Evolutionary conservation across 2,329 filamentous ascomycete species (phyloP).

Genomic region (Arthrobotrys sinensis): DNA sequence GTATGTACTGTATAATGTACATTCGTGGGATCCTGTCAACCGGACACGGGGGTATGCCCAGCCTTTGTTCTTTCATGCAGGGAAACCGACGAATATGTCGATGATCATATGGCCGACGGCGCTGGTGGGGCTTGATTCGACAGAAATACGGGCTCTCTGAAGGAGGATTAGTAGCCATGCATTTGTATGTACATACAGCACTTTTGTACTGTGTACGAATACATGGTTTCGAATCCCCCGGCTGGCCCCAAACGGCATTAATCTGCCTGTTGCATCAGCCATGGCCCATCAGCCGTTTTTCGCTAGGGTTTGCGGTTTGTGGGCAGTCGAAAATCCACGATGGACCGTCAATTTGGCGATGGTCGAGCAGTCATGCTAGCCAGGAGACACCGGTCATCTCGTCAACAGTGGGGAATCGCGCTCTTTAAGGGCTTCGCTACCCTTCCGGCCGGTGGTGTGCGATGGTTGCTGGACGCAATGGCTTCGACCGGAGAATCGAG

Average conservation of each 20-base stretch:
- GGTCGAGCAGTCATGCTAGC: neutral
- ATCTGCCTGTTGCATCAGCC: constrained; percentile 7
- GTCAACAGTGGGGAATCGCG: constrained; percentile 36
- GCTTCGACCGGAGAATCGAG: constrained; percentile 51
- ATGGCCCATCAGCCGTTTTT: constrained; percentile 35
- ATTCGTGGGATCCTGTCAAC: constrained; percentile 3
- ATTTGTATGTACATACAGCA: neutral
- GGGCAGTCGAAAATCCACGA: constrained; percentile 33
- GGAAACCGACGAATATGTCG: constrained; percentile 15
- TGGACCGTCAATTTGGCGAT: constrained; percentile 54
- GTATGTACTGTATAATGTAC: neutral
- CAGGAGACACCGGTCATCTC: constrained; percentile 32
- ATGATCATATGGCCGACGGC: constrained; percentile 16
- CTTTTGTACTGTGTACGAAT: neutral
- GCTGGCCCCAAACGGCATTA: neutral
- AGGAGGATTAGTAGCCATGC: too few relatives aligned
- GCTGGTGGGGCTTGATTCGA: constrained; percentile 9
- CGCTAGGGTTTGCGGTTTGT: constrained; percentile 16
- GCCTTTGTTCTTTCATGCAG: constrained; percentile 12
- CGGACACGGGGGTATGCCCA: neutral
- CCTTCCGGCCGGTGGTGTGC: constrained; percentile 23
- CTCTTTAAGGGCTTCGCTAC: constrained; percentile 5
- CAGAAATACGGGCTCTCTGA: neutral
- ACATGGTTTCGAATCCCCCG: constrained; percentile 21
- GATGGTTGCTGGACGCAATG: constrained; percentile 38